Conservation (phyloP, 2,329 filamentous ascomycete genomes). For the Fusarium torulosum region DNA sequence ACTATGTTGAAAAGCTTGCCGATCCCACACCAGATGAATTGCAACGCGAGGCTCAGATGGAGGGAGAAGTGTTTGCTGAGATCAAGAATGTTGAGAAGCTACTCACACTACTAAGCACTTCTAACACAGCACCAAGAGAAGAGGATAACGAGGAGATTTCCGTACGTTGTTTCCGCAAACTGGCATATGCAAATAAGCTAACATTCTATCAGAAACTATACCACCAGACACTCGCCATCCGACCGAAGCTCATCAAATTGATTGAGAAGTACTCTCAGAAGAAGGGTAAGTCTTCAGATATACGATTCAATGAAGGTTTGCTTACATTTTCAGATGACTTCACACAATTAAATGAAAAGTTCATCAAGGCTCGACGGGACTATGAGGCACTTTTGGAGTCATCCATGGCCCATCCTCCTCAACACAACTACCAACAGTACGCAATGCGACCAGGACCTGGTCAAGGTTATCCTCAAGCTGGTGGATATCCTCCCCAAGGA, state of each 20-base stretch:
- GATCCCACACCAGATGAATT: slow-evolving; percentile 95
- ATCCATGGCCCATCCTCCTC: slow-evolving; percentile 94
- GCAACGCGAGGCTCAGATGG: slow-evolving; percentile 96
- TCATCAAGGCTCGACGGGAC: slow-evolving; percentile 97
- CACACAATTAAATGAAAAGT: slow-evolving; percentile 98
- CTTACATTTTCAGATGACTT: slow-evolving; percentile 75
- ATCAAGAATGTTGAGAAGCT: slow-evolving; percentile 76
- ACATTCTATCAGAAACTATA: slow-evolving; percentile 74
- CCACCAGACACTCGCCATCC: slow-evolving; percentile 92
- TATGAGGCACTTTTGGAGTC: slow-evolving; percentile 96
- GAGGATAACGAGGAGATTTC: slow-evolving; percentile 98
- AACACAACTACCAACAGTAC: slow-evolving; percentile 80
- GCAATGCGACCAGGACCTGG: slow-evolving; percentile 66
- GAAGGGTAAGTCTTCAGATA: slow-evolving; percentile 69
- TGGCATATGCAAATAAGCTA: slow-evolving; percentile 42
- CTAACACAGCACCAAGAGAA: slow-evolving; percentile 80
- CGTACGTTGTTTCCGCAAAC: slow-evolving; percentile 57
- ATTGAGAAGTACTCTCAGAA: slow-evolving; percentile 99
- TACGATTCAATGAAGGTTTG: neutral
- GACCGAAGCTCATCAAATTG: slow-evolving; percentile 95
- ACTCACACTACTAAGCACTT: slow-evolving; percentile 90
- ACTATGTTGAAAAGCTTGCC: slow-evolving; percentile 97
- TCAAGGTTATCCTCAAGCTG: slow-evolving; percentile 59
- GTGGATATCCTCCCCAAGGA: slow-evolving; percentile 58
- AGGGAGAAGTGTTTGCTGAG: slow-evolving; percentile 76